Conservation (phyloP, 305 asterid genomes). For the Fraxinus ornus region DNA sequence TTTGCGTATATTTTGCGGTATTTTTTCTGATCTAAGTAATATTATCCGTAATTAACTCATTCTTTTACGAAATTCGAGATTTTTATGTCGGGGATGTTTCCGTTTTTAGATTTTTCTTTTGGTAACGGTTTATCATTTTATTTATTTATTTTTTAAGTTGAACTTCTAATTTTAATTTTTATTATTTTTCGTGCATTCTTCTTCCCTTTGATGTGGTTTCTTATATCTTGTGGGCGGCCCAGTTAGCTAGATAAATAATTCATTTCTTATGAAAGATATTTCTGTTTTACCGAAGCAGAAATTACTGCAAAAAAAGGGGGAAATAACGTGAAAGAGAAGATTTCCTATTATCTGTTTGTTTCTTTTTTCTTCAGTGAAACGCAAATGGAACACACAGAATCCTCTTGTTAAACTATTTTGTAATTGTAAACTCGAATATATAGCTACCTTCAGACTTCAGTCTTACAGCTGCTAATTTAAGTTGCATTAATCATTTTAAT, state of each 20-base stretch:
- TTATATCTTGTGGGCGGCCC: constrained; percentile 6
- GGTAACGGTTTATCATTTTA: not conserved
- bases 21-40: constrained; percentile 40
- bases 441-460: not conserved
- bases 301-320: not conserved
- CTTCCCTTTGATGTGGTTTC: constrained; percentile 9
- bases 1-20: constrained; percentile 13
- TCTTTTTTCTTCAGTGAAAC: not conserved
- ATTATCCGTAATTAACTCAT: constrained; percentile 8
- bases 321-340: not conserved
- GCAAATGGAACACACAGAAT: not conserved
- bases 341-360: not conserved
- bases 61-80: constrained; percentile 15
- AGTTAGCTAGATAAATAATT: not conserved
- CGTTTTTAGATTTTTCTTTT: not conserved
- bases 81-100: constrained; percentile 14
- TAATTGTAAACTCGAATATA: not conserved
- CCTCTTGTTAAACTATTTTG: not conserved
- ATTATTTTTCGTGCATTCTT: constrained; percentile 1
- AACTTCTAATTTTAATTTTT: not conserved
- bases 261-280: not conserved
- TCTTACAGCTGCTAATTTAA: not conserved
- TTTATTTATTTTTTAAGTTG: not conserved
- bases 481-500: not conserved
- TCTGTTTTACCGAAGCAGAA: not conserved